Percentiles rank a stretch among this genome's conserved stretches.
These are phyloP conservation scores for Eucalyptus coolabah DNA, from an alignment of 345 rosid genomes.

Conservation along the genomic window DNA sequence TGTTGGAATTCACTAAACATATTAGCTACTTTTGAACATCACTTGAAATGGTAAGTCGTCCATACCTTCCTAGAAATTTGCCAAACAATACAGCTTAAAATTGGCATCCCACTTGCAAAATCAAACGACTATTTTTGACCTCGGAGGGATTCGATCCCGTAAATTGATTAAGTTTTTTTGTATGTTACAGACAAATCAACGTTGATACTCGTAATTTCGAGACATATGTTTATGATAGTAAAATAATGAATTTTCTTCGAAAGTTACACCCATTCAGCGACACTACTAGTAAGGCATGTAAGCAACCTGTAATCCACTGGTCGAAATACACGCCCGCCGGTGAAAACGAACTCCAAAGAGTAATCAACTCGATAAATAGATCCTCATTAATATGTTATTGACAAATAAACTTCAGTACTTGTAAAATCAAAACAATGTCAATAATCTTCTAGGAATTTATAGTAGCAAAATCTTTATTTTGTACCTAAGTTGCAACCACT, in stretches of 20 bases:
- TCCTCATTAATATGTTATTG: neutral
- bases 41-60: neutral
- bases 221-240: accelerated
- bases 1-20: no score
- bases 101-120: no score
- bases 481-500: neutral
- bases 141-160: accelerated
- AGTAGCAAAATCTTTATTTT: neutral
- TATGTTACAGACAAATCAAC: no score
- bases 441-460: neutral
- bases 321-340: neutral
- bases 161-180: no score
- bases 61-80: neutral
- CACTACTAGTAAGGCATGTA: neutral
- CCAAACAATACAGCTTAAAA: no score
- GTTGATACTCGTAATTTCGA: no score
- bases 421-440: neutral
- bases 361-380: neutral
- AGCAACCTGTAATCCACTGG: neutral
- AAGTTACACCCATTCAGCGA: no score
- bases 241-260: accelerated
- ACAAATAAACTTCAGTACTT: neutral
- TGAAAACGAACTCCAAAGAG: no score
- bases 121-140: no score
- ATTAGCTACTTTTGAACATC: neutral